Evolutionary conservation across 345 rosid species (phyloP).

Genomic region (Citrus hindsii): DNA sequence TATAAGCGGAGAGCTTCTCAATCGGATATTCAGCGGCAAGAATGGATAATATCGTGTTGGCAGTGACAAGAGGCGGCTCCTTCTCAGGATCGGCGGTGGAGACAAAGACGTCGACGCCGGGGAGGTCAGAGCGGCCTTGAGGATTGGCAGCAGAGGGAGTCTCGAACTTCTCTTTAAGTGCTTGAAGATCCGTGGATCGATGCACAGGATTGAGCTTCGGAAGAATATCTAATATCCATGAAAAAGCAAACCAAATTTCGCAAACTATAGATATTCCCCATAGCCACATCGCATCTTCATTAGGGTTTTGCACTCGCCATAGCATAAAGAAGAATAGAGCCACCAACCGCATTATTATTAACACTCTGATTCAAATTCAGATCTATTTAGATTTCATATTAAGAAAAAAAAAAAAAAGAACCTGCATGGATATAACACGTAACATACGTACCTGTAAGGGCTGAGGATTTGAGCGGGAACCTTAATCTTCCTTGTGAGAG

Average conservation of each 20-base stretch:
- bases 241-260: constrained; percentile 92
- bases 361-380: constrained; percentile 37
- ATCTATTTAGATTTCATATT: constrained; percentile 22
- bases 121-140: constrained; percentile 82
- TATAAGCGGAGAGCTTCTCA: constrained; percentile 73
- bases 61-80: constrained; percentile 91
- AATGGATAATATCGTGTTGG: constrained; percentile 77
- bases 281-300: constrained; percentile 81
- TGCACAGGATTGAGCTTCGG: constrained; percentile 88
- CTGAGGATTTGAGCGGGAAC: constrained; percentile 67
- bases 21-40: constrained; percentile 75
- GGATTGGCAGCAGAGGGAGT: constrained; percentile 71
- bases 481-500: constrained; percentile 72
- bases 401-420: too few relatives aligned
- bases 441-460: constrained; percentile 56
- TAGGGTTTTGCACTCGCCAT: constrained; percentile 81
- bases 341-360: constrained; percentile 52
- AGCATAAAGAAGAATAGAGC: constrained; percentile 48
- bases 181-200: constrained; percentile 73
- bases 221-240: constrained; percentile 81
- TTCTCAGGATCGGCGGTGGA: constrained; percentile 93
- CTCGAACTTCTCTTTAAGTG: constrained; percentile 79
- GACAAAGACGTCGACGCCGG: constrained; percentile 75
- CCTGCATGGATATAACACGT: too few relatives aligned
- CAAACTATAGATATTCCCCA: constrained; percentile 83